Base-by-base conservation (phyloP, 2,329 filamentous ascomycete species). In the Helicocarpus griseus region DNA sequence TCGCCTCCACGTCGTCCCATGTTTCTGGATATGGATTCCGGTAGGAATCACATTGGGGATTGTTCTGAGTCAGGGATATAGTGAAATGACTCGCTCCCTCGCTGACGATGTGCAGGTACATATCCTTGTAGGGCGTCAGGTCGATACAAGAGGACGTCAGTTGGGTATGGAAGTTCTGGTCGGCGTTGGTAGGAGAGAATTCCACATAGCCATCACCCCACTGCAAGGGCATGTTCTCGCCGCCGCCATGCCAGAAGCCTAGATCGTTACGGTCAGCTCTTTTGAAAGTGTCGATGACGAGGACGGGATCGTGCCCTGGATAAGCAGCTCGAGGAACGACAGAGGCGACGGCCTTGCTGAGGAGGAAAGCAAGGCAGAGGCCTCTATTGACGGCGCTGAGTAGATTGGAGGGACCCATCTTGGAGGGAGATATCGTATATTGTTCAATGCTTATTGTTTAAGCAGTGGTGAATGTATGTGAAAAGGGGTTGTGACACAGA, bases 11-110 rank as follows among this genome's bases (percentile, higher is more conserved):
- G 0, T 80, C 82, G 62, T 86, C 83, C 74, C 82, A 83, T 0
- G 82, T 85, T 62, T 80, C 80, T 0, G 83, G 83, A 59, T 76
- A 85, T 0, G 83, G 83, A 17, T 73, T 73, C 24, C 78, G 70
- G 17, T 64, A 61, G 4, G 74, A 67, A 61, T 81, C 73, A 61
- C 83, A 86, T 17, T 73, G 66, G 19, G 70, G 68, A 58, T 87
- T 87, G 67, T 85, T 78, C 66, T 86, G 82, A 58, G 84, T 82
- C 48, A 87, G 64, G 1, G 82, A 76, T 43, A 86, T 70, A 5
- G 77, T 80, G 65, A 86, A 87, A 24, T 78, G 76, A 56, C 75
- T 79, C 60, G 75, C 79, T 7, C 83, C 83, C 1, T 72, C 75
- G 64, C 81, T 85, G 9, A 75, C 74, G 49, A 87, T 77, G 66